Base-by-base conservation (phyloP, 495 filamentous ascomycete species). In the Trichoderma erinaceum region DNA sequence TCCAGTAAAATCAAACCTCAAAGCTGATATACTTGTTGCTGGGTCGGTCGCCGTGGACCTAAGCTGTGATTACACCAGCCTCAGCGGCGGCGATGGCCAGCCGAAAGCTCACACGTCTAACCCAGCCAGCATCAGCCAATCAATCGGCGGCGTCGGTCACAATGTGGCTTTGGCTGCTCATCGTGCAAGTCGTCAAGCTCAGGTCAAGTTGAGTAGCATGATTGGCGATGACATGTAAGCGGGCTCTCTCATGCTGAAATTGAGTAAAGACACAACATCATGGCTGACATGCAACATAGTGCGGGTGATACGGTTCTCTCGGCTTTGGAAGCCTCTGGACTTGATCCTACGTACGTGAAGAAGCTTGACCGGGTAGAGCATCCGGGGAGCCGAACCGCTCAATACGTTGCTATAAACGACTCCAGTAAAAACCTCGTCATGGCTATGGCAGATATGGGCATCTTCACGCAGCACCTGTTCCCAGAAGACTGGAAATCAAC, bases 371-470 rank as follows among this genome's bases (percentile, higher is more conserved):
- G 72, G 68, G 75, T 81, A 23, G 76, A 81, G 18, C 80, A 82
- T 8, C 77, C 81, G 11, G 78, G 83, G 0, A 75, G 76, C 48
- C 82, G 87, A 32, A 99, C 95, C 2, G 91, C 93, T 7, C 92
- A 96, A 74, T 99, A 99, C 73, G 85, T 98, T 2, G 88, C 93
- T 21, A 80, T 97, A 72, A 99, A 98, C 76, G 91, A 94, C 73
- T 79, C 78, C 2, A 84, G 89, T 32, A 95, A 93, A 72, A 88
- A 92, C 68, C 84, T 99, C 12, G 81, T 90, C 3, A 74, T 97
- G 58, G 93, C 92, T 65, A 96, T 97, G 90, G 92, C 95, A 21
- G 95, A 99, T 74, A 97, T 98, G 92, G 81, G 79, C 65, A 95
- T 99, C 73, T 82, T 97, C 69, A 87, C 92, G 65, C 76, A 70